Evolutionary conservation across 139 green algal genomes (phyloP), one percentile per base, ranked within the genome.

Genomic region (Chlorella sp.): DNA sequence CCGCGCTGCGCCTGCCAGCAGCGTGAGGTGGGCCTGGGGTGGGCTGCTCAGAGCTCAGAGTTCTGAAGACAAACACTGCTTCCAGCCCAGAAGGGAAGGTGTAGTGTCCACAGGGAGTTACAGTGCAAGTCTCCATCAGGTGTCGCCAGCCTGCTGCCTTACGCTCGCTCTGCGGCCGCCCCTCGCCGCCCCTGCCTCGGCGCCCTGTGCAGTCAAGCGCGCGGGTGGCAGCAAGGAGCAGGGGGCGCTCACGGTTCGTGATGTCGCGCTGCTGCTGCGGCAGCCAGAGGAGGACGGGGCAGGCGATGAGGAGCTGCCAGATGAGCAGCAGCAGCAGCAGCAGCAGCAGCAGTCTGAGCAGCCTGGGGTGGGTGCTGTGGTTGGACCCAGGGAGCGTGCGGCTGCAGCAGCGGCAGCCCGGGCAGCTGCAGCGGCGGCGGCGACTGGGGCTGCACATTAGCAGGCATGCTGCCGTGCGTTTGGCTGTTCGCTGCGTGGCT

Each of bases 231-330:
- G 51, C 36, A 67, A 76, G 39, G 56, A 82, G 44, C 55, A 64
- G 32, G 47, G 62, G 1, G 74, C 32, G 55, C 74, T 90, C 44
- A 90, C 80, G 16, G 63, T 90, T 69, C 36, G 69, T 9, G 85
- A 89, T 34, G 80, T 87, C 28, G 80, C 70, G 41, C 68, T 60
- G 70, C 85, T 89, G 51, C 55, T 89, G 69, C 67, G 82, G 25
- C 44, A 56, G 28, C 67, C 57, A 13, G 70, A 81, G 26, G 47
- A 80, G 18, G 80, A 69, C 18, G 51, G 51, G 55, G n/a, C 28
- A 20, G 76, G 56, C 47, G 36, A 55, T 17, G 57, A 34, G 60
- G 76, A 57, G 39, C 36, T 23, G 23, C 36, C 56, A 1, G 76
- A 28, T 36, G 41, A 38, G 36, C 25, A 73, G 57, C 0, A 41